phyloP scores from a whole-genome alignment of 768 basidiomycete species.

The Rhodotorula babjevae region DNA sequence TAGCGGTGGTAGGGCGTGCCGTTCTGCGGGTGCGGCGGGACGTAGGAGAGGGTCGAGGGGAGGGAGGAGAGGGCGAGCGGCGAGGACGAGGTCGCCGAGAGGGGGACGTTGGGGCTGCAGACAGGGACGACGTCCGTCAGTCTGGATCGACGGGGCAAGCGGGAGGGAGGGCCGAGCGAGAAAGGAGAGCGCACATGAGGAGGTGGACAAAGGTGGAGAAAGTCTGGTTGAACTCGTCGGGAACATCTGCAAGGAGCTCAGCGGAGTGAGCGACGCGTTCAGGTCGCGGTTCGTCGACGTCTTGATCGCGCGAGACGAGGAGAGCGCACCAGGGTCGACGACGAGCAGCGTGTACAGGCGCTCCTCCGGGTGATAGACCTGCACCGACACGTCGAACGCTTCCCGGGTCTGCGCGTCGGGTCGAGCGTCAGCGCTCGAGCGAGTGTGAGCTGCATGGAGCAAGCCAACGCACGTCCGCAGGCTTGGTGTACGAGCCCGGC shows the following conservation, averaged over 20 bases:
- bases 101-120: slow-evolving; percentile 72
- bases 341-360: slow-evolving; percentile 82
- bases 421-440: not conserved
- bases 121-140: not conserved
- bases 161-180: not conserved
- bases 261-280: no score
- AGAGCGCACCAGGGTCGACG: slow-evolving; percentile 68
- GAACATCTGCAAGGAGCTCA: slow-evolving; percentile 77
- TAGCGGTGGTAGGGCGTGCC: slow-evolving; percentile 91
- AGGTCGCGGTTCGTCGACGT: no score
- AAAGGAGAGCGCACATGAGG: slow-evolving; percentile 60
- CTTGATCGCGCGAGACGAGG: no score
- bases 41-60: slow-evolving; percentile 54
- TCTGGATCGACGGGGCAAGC: not conserved
- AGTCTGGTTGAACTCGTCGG: slow-evolving; percentile 61
- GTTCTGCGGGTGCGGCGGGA: slow-evolving; percentile 85
- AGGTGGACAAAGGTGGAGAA: slow-evolving; percentile 78
- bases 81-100: slow-evolving; percentile 52
- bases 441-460: not conserved
- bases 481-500: slow-evolving; percentile 64
- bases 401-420: slow-evolving; percentile 55
- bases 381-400: slow-evolving; percentile 64
- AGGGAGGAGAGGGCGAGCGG: slow-evolving; percentile 32
- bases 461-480: slow-evolving; percentile 58
- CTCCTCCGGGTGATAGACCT: slow-evolving; percentile 73